A percentile compares a stretch with the other conserved stretches of the same genome.
phyloP scores from a whole-genome alignment of 1,139 yeast genomes.

The Chernovozyma aurita region DNA sequence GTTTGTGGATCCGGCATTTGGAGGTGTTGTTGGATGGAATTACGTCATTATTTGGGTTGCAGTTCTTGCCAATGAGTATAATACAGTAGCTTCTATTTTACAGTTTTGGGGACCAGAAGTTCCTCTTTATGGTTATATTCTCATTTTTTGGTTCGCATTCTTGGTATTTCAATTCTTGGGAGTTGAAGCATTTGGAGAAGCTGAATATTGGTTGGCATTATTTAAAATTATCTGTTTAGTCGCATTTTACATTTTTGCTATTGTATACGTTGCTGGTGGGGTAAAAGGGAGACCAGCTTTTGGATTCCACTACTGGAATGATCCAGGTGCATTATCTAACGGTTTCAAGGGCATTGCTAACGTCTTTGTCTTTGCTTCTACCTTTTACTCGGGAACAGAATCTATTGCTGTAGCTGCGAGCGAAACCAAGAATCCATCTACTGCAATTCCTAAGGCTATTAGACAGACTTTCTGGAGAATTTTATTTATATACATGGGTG shows the following conservation, averaged over 20 bases:
- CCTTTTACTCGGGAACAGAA: conserved; percentile 56
- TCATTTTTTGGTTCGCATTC: conserved; percentile 53
- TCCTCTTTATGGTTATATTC: conserved; percentile 54
- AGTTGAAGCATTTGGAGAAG: conserved; percentile 60
- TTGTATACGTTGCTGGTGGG: conserved; percentile 67
- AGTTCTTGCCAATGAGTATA: conserved; percentile 57
- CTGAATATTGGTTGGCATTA: conserved; percentile 61
- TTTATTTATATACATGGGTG: conserved; percentile 50
- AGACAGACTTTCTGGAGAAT: conserved; percentile 56
- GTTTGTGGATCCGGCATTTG: conserved; percentile 54
- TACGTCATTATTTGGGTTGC: conserved; percentile 61
- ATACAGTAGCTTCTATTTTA: conserved; percentile 49
- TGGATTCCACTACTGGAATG: conserved; percentile 48
- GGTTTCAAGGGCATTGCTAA: conserved; percentile 68
- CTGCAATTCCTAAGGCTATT: conserved; percentile 54
- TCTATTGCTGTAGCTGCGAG: conserved; percentile 54
- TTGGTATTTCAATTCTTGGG: conserved; percentile 53
- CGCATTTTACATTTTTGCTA: conserved; percentile 56
- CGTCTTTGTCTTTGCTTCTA: conserved; percentile 67
- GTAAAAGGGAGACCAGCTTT: conserved; percentile 48
- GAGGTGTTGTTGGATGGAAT: conserved; percentile 59
- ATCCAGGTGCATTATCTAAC: conserved; percentile 45
- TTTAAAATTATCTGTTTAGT: conserved; percentile 50
- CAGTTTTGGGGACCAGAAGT: conserved; percentile 59
- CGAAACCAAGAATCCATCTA: conserved; percentile 51